Evolutionary conservation across 495 filamentous ascomycete species (phyloP).

Genomic region (Choiromyces venosus): DNA sequence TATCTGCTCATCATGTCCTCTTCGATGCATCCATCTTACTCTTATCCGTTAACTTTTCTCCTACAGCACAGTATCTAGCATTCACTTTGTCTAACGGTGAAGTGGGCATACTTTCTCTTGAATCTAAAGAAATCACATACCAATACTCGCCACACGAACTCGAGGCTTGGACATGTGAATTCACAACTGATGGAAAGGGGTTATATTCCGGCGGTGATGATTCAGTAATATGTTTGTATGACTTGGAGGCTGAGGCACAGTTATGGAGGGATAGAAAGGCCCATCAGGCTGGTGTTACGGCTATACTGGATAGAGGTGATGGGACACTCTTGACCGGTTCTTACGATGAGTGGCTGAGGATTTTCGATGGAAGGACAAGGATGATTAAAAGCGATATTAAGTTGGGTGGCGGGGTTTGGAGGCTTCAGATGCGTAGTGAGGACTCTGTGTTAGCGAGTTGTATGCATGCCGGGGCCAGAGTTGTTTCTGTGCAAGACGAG

Average conservation of each 20-base stretch:
- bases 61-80: constrained; percentile 51
- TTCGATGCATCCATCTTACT: constrained; percentile 56
- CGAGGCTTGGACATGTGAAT: constrained; percentile 65
- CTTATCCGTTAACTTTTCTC: constrained; percentile 67
- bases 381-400: constrained; percentile 56
- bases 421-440: constrained; percentile 59
- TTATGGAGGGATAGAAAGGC: constrained; percentile 46
- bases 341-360: constrained; percentile 79
- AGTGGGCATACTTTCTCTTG: constrained; percentile 47
- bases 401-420: constrained; percentile 87
- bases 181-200: constrained; percentile 43
- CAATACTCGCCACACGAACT: constrained; percentile 46
- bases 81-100: constrained; percentile 65
- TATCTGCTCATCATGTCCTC: constrained; percentile 39
- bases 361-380: constrained; percentile 51
- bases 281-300: constrained; percentile 81
- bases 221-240: constrained; percentile 40
- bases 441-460: constrained; percentile 70
- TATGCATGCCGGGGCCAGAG: constrained; percentile 78
- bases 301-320: constrained; percentile 64
- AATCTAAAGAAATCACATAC: constrained; percentile 7
- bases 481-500: constrained; percentile 54
- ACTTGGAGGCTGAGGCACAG: constrained; percentile 24
- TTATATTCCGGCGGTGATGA: constrained; percentile 70
- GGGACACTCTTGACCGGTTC: constrained; percentile 74